Percentiles rank a stretch among this genome's conserved stretches.
phyloP scores from a whole-genome alignment of 371 early-diverging fungal genomes.

The Sporodiniella umbellata region DNA sequence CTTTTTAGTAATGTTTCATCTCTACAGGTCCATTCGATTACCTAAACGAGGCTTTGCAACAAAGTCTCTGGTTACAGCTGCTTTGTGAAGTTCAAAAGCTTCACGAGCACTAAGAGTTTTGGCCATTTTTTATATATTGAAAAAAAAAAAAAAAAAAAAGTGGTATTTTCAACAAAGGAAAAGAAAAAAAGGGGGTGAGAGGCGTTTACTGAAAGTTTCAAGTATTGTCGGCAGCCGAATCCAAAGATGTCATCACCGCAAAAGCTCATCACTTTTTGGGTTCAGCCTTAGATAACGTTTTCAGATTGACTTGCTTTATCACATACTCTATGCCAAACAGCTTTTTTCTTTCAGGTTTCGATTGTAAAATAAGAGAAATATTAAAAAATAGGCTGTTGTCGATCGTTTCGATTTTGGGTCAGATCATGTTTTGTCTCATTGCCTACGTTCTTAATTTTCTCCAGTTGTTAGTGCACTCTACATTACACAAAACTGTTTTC shows the following conservation, averaged over 20 bases:
- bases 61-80: constrained; percentile 90
- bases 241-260: not conserved
- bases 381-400: not conserved
- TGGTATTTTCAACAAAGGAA: not conserved
- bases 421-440: no score
- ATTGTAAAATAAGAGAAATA: no score
- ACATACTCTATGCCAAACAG: no score
- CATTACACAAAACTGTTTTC: no score
- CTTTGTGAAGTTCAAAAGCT: constrained; percentile 67
- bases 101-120: constrained; percentile 48
- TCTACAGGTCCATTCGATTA: constrained; percentile 22
- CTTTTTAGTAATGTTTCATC: constrained; percentile 7
- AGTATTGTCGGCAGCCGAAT: not conserved
- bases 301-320: no score
- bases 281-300: no score
- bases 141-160: no score
- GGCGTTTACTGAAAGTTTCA: not conserved
- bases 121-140: constrained; percentile 32
- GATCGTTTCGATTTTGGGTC: no score
- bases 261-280: no score
- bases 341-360: not conserved
- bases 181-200: not conserved
- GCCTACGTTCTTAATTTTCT: no score
- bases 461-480: no score
- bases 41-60: constrained; percentile 86